phyloP scores from a whole-genome alignment of 345 rosid genomes.

The Cochlearia excelsa region DNA sequence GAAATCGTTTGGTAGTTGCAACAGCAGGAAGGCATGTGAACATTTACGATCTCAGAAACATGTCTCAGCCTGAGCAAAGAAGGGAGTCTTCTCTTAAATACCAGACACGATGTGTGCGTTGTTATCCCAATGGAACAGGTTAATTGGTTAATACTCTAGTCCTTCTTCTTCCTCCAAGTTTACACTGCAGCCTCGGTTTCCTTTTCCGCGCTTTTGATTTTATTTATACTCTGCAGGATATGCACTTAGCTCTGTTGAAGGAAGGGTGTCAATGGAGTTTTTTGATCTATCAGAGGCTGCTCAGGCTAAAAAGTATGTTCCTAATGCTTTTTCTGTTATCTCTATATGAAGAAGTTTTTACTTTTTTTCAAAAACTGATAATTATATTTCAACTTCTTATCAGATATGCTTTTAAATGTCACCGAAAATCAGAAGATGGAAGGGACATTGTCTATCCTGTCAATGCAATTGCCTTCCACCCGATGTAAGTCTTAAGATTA shows the following conservation, averaged over 20 bases:
- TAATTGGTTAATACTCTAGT: constrained; percentile 9
- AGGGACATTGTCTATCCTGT: constrained; percentile 93
- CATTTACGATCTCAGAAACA: constrained; percentile 83
- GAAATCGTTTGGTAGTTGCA: constrained; percentile 87
- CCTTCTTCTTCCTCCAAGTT: not conserved
- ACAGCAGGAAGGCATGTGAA: constrained; percentile 96
- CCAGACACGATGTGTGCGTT: constrained; percentile 91
- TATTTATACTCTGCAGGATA: constrained; percentile 59
- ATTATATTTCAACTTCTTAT: constrained; percentile 20
- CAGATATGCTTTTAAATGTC: constrained; percentile 99
- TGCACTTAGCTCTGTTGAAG: constrained; percentile 97
- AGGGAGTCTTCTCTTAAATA: constrained; percentile 94
- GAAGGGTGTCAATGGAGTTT: constrained; percentile 97
- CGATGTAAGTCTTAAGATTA: constrained; percentile 65
- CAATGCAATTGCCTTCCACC: constrained; percentile 95
- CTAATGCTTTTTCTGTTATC: not conserved
- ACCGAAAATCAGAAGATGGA: constrained; percentile 96
- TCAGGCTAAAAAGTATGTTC: constrained; percentile 85
- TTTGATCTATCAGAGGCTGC: constrained; percentile 89
- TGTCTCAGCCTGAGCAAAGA: constrained; percentile 96
- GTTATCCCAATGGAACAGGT: constrained; percentile 97
- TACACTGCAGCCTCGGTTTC: not conserved
- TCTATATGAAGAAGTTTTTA: not conserved
- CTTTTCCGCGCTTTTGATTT: constrained; percentile 10
- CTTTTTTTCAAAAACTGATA: no score